Conservation (phyloP, 2,329 filamentous ascomycete species). For the Sporothrix pseudoabietina region DNA sequence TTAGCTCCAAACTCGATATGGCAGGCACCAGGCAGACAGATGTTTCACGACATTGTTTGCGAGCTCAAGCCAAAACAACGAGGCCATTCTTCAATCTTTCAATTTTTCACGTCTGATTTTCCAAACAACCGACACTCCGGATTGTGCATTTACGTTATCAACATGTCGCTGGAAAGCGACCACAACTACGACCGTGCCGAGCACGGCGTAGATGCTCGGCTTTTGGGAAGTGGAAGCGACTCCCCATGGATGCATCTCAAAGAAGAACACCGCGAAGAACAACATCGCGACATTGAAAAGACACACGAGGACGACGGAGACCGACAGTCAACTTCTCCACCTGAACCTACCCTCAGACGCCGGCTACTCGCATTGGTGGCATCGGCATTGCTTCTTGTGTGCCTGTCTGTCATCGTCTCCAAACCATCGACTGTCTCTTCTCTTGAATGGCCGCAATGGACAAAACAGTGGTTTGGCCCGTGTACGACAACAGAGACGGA, state of each 20-base stretch:
- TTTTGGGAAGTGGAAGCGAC: not conserved
- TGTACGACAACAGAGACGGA: not conserved
- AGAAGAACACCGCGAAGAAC: not conserved
- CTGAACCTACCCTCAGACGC: not conserved
- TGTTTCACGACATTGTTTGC: not conserved
- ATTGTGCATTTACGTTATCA: not conserved
- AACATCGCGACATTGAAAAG: not conserved
- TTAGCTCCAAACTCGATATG: not conserved
- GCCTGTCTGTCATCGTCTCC: not conserved
- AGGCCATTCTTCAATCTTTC: not conserved
- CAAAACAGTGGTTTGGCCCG: not conserved
- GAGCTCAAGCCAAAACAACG: not conserved
- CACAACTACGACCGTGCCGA: not conserved
- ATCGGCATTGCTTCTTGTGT: not conserved
- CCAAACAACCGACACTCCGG: too few species aligned
- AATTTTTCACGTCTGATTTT: not conserved
- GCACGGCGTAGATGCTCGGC: not conserved
- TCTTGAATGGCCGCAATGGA: not conserved
- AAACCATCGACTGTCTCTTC: not conserved
- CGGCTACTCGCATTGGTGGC: not conserved
- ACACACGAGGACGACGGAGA: not conserved
- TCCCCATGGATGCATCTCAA: not conserved
- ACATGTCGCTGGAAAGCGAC: not conserved
- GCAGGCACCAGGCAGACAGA: not conserved
- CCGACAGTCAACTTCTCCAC: not conserved